Evolutionary conservation across 768 basidiomycete genomes (phyloP).

Genomic region (Kwoniella europaea): DNA sequence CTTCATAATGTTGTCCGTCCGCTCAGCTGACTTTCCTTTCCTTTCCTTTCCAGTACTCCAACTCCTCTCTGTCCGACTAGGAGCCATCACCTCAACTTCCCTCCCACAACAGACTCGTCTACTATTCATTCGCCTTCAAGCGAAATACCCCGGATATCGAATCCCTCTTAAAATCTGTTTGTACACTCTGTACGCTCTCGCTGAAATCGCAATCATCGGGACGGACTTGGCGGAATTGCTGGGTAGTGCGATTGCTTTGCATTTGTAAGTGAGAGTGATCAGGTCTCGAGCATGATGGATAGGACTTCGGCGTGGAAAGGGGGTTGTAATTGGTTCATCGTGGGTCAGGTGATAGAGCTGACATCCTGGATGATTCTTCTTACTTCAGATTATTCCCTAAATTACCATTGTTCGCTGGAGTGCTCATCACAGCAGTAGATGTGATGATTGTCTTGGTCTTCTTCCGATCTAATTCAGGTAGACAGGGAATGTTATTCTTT

Average conservation of each 20-base stretch:
- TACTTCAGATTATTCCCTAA: conserved; percentile 55
- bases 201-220: conserved; percentile 75
- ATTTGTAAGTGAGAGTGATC: conserved; percentile 60
- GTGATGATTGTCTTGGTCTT: conserved; percentile 57
- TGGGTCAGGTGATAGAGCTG: no score
- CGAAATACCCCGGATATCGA: conserved; percentile 48
- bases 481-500: conserved; percentile 58
- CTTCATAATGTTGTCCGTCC: background rate
- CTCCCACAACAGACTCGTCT: conserved; percentile 48
- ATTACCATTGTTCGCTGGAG: conserved; percentile 57
- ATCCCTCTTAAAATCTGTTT: conserved; percentile 34
- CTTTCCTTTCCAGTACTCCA: conserved; percentile 65
- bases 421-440: conserved; percentile 58
- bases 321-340: no score
- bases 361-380: background rate
- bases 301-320: no score
- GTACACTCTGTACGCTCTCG: conserved; percentile 45
- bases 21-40: conserved; percentile 1
- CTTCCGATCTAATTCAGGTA: conserved; percentile 52
- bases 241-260: conserved; percentile 78
- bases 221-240: conserved; percentile 83
- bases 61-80: conserved; percentile 78
- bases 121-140: conserved; percentile 52
- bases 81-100: conserved; percentile 59
- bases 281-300: no score